A percentile compares a stretch with the other conserved stretches of the same genome.
Evolutionary conservation across 2,329 filamentous ascomycete species (phyloP).

Genomic region (Ophiobolus disseminans): DNA sequence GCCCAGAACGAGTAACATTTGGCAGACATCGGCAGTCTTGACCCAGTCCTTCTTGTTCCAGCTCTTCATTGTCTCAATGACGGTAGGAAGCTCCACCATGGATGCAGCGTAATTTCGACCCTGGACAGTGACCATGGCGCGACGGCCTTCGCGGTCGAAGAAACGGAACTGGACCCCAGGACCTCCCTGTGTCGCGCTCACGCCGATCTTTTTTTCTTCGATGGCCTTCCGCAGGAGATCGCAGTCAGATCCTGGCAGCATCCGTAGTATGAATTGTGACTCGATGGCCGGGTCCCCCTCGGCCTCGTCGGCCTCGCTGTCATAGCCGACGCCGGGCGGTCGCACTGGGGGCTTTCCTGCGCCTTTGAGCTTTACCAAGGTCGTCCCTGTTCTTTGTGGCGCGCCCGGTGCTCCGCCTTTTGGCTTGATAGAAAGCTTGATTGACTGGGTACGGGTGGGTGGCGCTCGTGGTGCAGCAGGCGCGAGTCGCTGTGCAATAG

Average conservation of each 20-base stretch:
- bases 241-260: conserved; percentile 83
- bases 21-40: conserved; percentile 86
- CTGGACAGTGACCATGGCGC: conserved; percentile 75
- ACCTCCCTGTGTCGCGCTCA: conserved; percentile 68
- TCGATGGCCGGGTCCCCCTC: conserved; percentile 89
- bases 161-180: conserved; percentile 84
- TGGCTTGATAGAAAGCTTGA: conserved; percentile 44
- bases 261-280: conserved; percentile 87
- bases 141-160: conserved; percentile 73
- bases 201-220: conserved; percentile 76
- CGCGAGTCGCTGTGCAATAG: conserved; percentile 10
- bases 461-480: conserved; percentile 15
- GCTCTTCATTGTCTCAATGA: conserved; percentile 90
- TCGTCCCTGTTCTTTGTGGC: conserved; percentile 26
- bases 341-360: conserved; percentile 50
- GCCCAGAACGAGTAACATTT: conserved; percentile 84
- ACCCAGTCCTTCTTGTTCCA: conserved; percentile 88
- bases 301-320: conserved; percentile 91
- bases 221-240: conserved; percentile 82
- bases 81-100: conserved; percentile 83
- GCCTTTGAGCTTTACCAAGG: conserved; percentile 45
- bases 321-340: conserved; percentile 86
- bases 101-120: conserved; percentile 76
- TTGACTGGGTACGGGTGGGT: conserved; percentile 30
- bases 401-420: conserved; percentile 26